A percentile compares a stretch with the other conserved stretches of the same genome.
Evolutionary conservation across 192 early-diverging fungal species (phyloP).

Genomic region (Rhizoclosmatium sp.): DNA sequence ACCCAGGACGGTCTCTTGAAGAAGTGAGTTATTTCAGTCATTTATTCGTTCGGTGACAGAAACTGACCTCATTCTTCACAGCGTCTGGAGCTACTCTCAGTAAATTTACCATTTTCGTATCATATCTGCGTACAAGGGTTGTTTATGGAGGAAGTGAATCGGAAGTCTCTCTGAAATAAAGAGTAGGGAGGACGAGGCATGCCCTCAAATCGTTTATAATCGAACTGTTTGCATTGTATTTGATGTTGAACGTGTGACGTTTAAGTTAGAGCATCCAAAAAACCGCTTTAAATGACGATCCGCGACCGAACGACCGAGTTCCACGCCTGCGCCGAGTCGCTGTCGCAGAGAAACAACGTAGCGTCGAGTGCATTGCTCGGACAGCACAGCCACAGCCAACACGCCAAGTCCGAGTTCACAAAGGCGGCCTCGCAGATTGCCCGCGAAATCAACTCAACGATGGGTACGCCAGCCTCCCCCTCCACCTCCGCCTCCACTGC

Average conservation of each 20-base stretch:
- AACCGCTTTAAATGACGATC: conserved; percentile 31
- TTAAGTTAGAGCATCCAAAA: background rate
- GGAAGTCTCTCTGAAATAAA: background rate
- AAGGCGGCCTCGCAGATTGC: conserved; percentile 83
- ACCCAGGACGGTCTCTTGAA: conserved; percentile 71
- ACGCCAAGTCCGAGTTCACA: conserved; percentile 81
- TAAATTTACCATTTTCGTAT: conserved; percentile 27
- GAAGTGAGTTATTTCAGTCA: conserved; percentile 51
- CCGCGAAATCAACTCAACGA: conserved; percentile 85
- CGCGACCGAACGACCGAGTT: conserved; percentile 89
- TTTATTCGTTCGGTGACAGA: background rate
- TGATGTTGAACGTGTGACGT: too few relatives aligned
- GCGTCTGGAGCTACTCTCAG: conserved; percentile 52
- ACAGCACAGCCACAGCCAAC: conserved; percentile 44
- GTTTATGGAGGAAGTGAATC: background rate
- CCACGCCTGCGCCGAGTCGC: conserved; percentile 77
- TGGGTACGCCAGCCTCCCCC: conserved; percentile 36
- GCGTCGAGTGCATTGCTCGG: conserved; percentile 33
- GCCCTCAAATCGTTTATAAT: background rate
- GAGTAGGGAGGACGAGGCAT: background rate
- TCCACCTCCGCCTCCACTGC: background rate
- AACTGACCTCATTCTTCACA: conserved; percentile 11
- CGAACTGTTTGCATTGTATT: background rate
- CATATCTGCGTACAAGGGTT: conserved; percentile 1
- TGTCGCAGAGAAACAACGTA: conserved; percentile 58